Evolutionary conservation across 305 asterid species (phyloP).

Genomic region (Ilex paraguariensis): DNA sequence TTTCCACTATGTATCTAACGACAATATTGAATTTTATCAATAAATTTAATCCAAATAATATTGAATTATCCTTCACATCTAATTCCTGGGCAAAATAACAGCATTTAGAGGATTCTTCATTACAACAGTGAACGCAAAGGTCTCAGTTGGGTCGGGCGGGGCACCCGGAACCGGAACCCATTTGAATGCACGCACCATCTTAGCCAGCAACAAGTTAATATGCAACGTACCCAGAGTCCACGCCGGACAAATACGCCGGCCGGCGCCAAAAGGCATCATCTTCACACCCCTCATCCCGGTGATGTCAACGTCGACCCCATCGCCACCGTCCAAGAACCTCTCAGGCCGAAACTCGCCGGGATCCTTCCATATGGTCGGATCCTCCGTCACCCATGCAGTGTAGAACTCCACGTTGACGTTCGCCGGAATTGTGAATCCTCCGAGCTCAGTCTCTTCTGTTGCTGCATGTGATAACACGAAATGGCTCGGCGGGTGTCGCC

Average conservation of each 20-base stretch:
- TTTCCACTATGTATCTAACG: too few species aligned
- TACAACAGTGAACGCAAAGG: conserved; percentile 81
- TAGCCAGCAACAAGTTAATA: conserved; percentile 54
- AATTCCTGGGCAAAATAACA: conserved; percentile 51
- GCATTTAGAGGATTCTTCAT: conserved; percentile 91
- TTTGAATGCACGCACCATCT: conserved; percentile 72
- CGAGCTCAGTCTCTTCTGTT: conserved; percentile 53
- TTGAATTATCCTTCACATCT: conserved; percentile 24
- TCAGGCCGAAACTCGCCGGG: conserved; percentile 72
- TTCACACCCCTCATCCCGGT: conserved; percentile 76
- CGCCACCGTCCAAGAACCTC: conserved; percentile 77
- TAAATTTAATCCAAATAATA: too few species aligned
- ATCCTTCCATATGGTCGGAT: conserved; percentile 59
- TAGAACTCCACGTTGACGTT: conserved; percentile 74
- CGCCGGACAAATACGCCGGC: conserved; percentile 88
- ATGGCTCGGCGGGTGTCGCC: conserved; percentile 89
- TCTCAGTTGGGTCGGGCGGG: conserved; percentile 87
- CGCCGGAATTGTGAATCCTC: conserved; percentile 77
- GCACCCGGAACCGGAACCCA: conserved; percentile 71
- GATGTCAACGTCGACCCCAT: conserved; percentile 78
- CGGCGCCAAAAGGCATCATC: conserved; percentile 93
- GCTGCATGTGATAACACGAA: conserved; percentile 80
- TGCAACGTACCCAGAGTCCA: conserved; percentile 81
- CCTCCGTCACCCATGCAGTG: conserved; percentile 88
- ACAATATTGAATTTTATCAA: too few species aligned